Evolutionary conservation across 805 yeast species (phyloP), one percentile per base, ranked within the genome.

Genomic region (Naumovozyma castellii): DNA sequence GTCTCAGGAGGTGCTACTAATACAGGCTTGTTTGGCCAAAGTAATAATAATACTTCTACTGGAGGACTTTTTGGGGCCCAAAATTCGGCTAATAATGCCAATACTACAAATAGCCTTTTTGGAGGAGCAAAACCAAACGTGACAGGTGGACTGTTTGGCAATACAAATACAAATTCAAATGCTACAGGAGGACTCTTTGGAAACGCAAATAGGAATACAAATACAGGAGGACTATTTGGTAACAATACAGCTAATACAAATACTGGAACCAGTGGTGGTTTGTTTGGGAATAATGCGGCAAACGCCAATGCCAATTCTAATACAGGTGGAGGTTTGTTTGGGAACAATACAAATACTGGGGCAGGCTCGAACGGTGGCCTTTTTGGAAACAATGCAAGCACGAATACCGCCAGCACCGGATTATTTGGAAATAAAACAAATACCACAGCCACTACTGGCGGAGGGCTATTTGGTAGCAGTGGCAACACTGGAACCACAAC

Each of bases 391-490:
- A 40, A 42, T 10, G 36, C 53, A 42, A 31, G 54, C 28, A 8
- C 8, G 12, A 22, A 22, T 22, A 22, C 28, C 29, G 28, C 49
- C 31, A 32, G 51, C 14, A 61, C 64, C 13, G 61, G 64, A 4
- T 41, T 62, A 10, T 65, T 65, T 52, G 67, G 67, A 3, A 39
- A 32, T 25, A 34, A 41, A 19, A 50, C 37, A 29, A 44, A 38
- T 8, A 33, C 36, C 29, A 43, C 42, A 9, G 35, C 54, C 32
- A 35, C 51, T 32, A 20, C 53, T 25, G 38, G 51, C 9, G 64
- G 65, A 15, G 65, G 67, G 2, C 43, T 64, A 17, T 65, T 65
- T 54, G 67, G 68, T 14, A 37, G 44, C 17, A 53, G 46, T 29
- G 13, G 32, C 49, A 52, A 10, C 37, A 49, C 29, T 42, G 39